Percentiles rank a stretch among this genome's conserved stretches.
Conservation (phyloP, 257 asterid species). For the Solanum acaule region DNA sequence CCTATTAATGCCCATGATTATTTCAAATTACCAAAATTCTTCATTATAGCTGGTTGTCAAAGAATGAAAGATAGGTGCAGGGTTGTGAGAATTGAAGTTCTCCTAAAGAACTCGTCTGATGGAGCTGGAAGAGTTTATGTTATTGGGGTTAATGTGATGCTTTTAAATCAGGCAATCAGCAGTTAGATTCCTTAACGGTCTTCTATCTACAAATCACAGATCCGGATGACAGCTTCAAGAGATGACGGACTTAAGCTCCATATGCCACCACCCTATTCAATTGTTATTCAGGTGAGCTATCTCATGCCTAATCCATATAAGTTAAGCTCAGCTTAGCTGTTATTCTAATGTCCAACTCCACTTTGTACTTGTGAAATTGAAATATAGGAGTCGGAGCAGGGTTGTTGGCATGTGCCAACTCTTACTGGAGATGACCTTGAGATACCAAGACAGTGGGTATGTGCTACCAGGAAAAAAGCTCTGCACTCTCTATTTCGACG, state of each 20-base stretch:
- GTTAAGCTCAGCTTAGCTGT: neutral
- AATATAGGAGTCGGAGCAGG: conserved; percentile 78
- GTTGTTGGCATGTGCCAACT: conserved; percentile 79
- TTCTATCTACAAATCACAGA: conserved; percentile 26
- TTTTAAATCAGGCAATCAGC: neutral
- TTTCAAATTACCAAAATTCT: neutral
- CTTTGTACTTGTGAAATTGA: neutral
- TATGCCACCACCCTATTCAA: conserved; percentile 96
- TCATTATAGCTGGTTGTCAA: neutral
- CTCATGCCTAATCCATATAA: neutral
- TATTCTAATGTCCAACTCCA: neutral
- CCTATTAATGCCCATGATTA: neutral
- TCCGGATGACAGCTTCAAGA: conserved; percentile 36
- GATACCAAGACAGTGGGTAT: conserved; percentile 73
- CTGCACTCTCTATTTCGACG: conserved; percentile 7
- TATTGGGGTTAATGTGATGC: neutral
- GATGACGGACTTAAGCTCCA: conserved; percentile 36
- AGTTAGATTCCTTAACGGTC: neutral
- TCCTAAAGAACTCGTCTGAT: neutral
- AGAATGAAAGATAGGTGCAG: neutral
- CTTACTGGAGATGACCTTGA: conserved; percentile 76
- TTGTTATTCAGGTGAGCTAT: conserved; percentile 60
- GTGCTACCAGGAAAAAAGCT: conserved; percentile 46
- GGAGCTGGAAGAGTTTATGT: neutral
- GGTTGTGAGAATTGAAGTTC: neutral